Evolutionary conservation across 768 basidiomycete genomes (phyloP), one percentile per base, ranked within the genome.

Genomic region (Termitomyces sp.): DNA sequence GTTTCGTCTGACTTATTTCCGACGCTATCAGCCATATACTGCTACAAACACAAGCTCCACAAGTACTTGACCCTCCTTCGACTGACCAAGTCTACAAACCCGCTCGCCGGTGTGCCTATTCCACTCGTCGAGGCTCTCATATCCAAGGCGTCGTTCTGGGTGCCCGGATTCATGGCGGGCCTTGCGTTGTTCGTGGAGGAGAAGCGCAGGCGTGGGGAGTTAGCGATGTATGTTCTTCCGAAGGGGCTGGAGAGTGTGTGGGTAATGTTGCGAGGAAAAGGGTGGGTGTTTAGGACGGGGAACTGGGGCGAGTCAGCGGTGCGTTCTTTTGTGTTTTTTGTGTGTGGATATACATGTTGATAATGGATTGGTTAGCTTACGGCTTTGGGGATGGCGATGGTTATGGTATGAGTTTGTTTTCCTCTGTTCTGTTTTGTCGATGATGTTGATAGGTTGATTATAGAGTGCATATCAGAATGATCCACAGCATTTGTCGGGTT

Each of bases 191-290:
- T 97, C 56, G 81, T 95, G 3, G 96, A 98, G 66, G 95, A 92
- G 66, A 87, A 83, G 74, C 81, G 87, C 64, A 79, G 96, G n/a
- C 81, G 95, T 5, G 89, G 84, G 1, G 96, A 98, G 73, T 75
- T 98, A 61, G 93, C 95, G 59, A 92, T 94, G 93, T 94, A 89
- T 67, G 88, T 86, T 1, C 72, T 98, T 25, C 96, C 96, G 4
- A 92, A 94, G 69, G 92, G 84, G 0, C 69, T 98, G 35, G 95
- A 98, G 75, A 92, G 91, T 53, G 83, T 83, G n/a, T 98, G 94
- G 95, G 77, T 86, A 0, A 84, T 86, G 66, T 82, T 87, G 9
- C 72, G 90, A 25, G 89, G 89, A 14, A 83, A 85, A 59, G 89
- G 90, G 1, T 84, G 83, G 73, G 88, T 95, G 45, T 83, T 86